Conservation (phyloP, 768 basidiomycete genomes). For the Suillus subluteus region DNA sequence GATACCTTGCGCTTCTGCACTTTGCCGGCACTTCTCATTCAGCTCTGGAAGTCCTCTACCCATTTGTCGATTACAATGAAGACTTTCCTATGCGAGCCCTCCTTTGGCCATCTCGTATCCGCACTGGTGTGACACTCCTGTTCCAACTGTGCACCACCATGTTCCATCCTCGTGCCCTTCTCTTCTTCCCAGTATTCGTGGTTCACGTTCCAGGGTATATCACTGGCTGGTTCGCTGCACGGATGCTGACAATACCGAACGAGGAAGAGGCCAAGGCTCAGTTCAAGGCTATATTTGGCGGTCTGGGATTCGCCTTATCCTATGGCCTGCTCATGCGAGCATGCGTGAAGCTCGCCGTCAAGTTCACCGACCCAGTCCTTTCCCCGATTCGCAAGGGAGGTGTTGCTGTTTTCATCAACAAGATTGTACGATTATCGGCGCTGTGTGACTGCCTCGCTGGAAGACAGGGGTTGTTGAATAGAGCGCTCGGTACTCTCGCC, state of each 20-base stretch:
- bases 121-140: conserved; percentile 32
- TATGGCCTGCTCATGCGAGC: conserved; percentile 10
- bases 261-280: conserved; percentile 75
- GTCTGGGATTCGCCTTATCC: conserved; percentile 29
- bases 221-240: conserved; percentile 46
- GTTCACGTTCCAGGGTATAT: conserved; percentile 63
- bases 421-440: background rate
- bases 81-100: conserved; percentile 20
- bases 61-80: conserved; percentile 24
- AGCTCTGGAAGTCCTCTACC: conserved; percentile 46
- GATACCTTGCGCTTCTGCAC: conserved; percentile 59
- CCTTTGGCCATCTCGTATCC: conserved; percentile 16
- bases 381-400: too few species aligned
- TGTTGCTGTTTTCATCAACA: background rate
- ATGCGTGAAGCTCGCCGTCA: background rate
- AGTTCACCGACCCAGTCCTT: background rate
- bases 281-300: conserved; percentile 67
- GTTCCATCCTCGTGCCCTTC: conserved; percentile 39
- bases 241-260: conserved; percentile 45
- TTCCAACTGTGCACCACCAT: conserved; percentile 46
- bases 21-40: conserved; percentile 55
- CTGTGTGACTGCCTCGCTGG: background rate
- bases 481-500: conserved; percentile 18
- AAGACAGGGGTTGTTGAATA: conserved; percentile 1
- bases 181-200: conserved; percentile 50